Evolutionary conservation across 768 basidiomycete species (phyloP), one percentile per base, ranked within the genome.

Genomic region (Mycena galopus): DNA sequence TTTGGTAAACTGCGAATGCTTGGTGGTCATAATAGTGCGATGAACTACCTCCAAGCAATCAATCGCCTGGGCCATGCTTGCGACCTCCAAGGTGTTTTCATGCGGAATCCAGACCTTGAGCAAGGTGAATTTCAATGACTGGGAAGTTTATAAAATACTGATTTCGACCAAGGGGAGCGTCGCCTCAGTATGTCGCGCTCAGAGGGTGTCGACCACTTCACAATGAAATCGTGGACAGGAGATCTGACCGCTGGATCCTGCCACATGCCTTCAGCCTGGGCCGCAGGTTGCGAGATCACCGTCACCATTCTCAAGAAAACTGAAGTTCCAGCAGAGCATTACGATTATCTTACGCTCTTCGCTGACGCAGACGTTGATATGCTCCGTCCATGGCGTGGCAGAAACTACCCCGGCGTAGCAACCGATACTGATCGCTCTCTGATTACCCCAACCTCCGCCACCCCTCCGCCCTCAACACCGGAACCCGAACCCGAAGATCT

Each of bases 1-100:
- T 50, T 82, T 72, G 79, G 80, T 0, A 69, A 75, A 2, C 58
- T 75, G 14, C 75, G 69, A 14, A 80, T 74, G 65, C 71, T 76
- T 8, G 66, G 66, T 19, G 66, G 39, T 17, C 66, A 67, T 19
- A 69, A 67, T 21, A 47, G 56, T 5, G 68, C 68, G 2, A 69
- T 69, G 68, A 62, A 42, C 42, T 67, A 67, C 32, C 6, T n/a
- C 9, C 50, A 63, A 29, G 61, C 56, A 3, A 58, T 71, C 39
- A 63, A 65, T 2, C 21, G 69, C 11, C 55, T 71, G 5, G 69
- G 61, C 2, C 61, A 63, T 27, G 63, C 69, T 2, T 63, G 50
- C 32, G 69, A 71, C 30, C 35, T 71, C 5, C 56, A 65, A n/a
- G 33, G n/a, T 19, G 35, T 35, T 1, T 71, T 29, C 30, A 30